A percentile compares a stretch with the other conserved stretches of the same genome.
Conservation (phyloP, 139 green algal genomes). For the Picochlorum sp. region DNA sequence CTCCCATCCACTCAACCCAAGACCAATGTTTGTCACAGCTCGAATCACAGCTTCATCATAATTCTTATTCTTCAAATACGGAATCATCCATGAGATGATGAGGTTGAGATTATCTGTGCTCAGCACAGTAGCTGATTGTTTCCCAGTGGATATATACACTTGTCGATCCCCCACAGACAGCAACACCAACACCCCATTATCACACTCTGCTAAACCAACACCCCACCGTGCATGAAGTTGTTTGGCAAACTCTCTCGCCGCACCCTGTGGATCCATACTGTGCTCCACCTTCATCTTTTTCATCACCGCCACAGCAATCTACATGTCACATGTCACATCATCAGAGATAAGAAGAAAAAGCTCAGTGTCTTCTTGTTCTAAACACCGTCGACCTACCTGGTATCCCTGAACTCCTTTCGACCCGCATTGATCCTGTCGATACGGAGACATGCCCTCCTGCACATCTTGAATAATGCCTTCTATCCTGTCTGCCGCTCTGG, state of each 20-base stretch:
- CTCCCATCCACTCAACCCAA: slow-evolving; percentile 28
- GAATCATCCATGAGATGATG: slow-evolving; percentile 34
- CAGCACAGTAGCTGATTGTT: slow-evolving; percentile 18
- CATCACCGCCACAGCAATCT: slow-evolving; percentile 57
- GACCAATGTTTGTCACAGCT: slow-evolving; percentile 40
- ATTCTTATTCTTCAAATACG: slow-evolving; percentile 22
- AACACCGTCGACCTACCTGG: slow-evolving; percentile 16
- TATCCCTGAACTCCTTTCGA: slow-evolving; percentile 23
- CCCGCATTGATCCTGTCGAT: slow-evolving; percentile 10
- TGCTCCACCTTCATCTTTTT: slow-evolving; percentile 22
- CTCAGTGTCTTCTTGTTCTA: too few species aligned
- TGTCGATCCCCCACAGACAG: slow-evolving; percentile 49
- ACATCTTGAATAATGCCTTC: slow-evolving; percentile 47
- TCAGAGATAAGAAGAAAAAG: too few species aligned
- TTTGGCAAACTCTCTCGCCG: slow-evolving; percentile 37
- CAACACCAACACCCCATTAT: slow-evolving; percentile 60
- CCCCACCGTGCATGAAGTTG: slow-evolving; percentile 52
- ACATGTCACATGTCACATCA: background rate
- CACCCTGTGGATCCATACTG: background rate
- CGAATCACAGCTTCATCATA: slow-evolving; percentile 42
- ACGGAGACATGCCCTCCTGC: slow-evolving; percentile 28
- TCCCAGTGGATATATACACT: slow-evolving; percentile 38
- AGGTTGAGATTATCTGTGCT: slow-evolving; percentile 13
- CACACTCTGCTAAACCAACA: slow-evolving; percentile 47
- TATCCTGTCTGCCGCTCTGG: slow-evolving; percentile 25